phyloP scores from a whole-genome alignment of 2,329 filamentous ascomycete genomes.

The Mollisia scopiformis region DNA sequence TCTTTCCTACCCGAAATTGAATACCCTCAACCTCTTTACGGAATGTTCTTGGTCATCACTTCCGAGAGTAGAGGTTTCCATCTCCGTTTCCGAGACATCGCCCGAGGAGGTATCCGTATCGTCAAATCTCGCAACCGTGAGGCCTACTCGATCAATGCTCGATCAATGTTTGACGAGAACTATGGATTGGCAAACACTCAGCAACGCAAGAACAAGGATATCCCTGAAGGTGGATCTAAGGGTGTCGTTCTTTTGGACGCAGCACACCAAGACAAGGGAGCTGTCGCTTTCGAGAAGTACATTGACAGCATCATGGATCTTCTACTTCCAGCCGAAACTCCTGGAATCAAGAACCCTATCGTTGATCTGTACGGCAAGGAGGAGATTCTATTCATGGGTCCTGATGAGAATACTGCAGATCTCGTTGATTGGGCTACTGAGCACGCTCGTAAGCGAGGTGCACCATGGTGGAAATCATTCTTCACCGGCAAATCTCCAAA shows the following conservation, averaged over 20 bases:
- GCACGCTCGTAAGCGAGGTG: constrained; percentile 83
- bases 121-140: constrained; percentile 98
- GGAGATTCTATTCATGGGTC: constrained; percentile 98
- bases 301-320: constrained; percentile 98
- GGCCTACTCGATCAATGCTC: constrained; percentile 93
- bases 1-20: constrained; percentile 87
- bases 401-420: constrained; percentile 97
- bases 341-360: constrained; percentile 98
- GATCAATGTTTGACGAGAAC: constrained; percentile 97
- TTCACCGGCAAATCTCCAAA: constrained; percentile 98
- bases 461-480: constrained; percentile 99
- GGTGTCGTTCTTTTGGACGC: constrained; percentile 94
- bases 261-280: constrained; percentile 90
- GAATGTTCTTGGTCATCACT: constrained; percentile 98
- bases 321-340: constrained; percentile 83
- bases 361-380: constrained; percentile 94
- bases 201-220: constrained; percentile 99
- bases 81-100: constrained; percentile 94
- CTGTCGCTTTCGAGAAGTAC: constrained; percentile 97
- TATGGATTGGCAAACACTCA: constrained; percentile 98
- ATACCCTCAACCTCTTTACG: constrained; percentile 91
- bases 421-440: constrained; percentile 98
- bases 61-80: constrained; percentile 98
- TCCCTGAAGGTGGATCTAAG: constrained; percentile 96
- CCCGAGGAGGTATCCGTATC: constrained; percentile 95